A percentile compares a stretch with the other conserved stretches of the same genome.
These are phyloP conservation scores for Colletotrichum costaricense DNA, from an alignment of 2,329 filamentous ascomycete genomes.

Conservation along the genomic window DNA sequence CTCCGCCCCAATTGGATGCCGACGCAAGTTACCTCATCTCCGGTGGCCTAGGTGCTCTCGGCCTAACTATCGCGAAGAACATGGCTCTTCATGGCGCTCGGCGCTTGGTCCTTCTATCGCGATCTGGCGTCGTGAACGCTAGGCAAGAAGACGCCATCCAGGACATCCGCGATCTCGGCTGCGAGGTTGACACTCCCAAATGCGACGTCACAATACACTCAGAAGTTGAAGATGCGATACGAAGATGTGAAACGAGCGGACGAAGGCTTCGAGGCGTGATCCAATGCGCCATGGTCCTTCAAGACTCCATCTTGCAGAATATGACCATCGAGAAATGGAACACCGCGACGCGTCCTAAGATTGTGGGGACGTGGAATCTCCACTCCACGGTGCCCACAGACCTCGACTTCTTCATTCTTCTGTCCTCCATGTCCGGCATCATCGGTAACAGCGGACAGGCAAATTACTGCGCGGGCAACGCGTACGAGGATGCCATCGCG, in stretches of 20 bases:
- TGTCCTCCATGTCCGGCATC: slow-evolving; percentile 37
- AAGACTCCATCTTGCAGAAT: slow-evolving; percentile 33
- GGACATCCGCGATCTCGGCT: slow-evolving; percentile 33
- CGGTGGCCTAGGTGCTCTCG: slow-evolving; percentile 44
- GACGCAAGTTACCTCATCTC: slow-evolving; percentile 44
- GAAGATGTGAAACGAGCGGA: slow-evolving; percentile 31
- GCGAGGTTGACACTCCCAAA: slow-evolving; percentile 24
- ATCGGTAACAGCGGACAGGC: slow-evolving; percentile 35
- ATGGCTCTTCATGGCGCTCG: slow-evolving; percentile 41
- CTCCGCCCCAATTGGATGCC: slow-evolving; percentile 20
- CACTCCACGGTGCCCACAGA: slow-evolving; percentile 9
- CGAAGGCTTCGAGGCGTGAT: slow-evolving; percentile 43
- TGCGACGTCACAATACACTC: slow-evolving; percentile 36
- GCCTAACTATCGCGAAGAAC: slow-evolving; percentile 40
- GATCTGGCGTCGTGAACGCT: slow-evolving; percentile 36
- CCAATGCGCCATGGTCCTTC: slow-evolving; percentile 46
- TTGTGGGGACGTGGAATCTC: slow-evolving; percentile 34
- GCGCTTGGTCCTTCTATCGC: slow-evolving; percentile 44
- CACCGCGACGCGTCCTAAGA: slow-evolving; percentile 34
- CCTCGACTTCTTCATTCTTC: slow-evolving; percentile 36
- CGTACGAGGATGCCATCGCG: slow-evolving; percentile 36
- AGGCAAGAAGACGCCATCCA: slow-evolving; percentile 16
- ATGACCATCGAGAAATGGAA: slow-evolving; percentile 35
- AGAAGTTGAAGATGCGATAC: slow-evolving; percentile 7
- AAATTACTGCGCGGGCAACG: slow-evolving; percentile 38